These are phyloP conservation scores for Calycina herbarum DNA, from an alignment of 2,329 filamentous ascomycete species.

Conservation along the genomic window DNA sequence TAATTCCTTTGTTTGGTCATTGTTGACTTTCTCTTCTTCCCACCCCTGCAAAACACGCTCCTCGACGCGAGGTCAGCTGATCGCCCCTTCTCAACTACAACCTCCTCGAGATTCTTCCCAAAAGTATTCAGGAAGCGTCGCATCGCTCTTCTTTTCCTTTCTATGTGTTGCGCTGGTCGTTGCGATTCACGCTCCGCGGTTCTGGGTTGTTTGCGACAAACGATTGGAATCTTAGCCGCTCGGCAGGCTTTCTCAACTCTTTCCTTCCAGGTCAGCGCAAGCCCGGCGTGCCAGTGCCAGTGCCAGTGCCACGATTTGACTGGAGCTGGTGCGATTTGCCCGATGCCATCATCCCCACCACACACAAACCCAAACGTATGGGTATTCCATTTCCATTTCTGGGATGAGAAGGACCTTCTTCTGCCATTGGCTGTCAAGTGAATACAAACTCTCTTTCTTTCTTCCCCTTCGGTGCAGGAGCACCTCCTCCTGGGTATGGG, in stretches of 20 bases:
- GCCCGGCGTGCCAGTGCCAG: conserved; percentile 1
- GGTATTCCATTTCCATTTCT: background rate
- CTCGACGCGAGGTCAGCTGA: conserved; percentile 1
- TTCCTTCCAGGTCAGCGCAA: conserved; percentile 18
- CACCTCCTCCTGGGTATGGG: background rate
- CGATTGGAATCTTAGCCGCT: conserved; percentile 30
- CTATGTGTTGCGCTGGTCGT: conserved; percentile 7
- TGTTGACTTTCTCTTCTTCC: background rate
- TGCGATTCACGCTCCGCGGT: background rate
- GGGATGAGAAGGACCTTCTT: too few relatives aligned
- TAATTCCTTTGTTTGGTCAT: background rate
- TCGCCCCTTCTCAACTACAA: background rate
- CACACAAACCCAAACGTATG: background rate
- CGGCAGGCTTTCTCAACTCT: conserved; percentile 26
- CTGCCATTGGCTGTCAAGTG: conserved; percentile 14
- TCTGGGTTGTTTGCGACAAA: conserved; percentile 16
- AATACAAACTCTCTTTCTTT: conserved; percentile 6
- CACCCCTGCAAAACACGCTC: background rate
- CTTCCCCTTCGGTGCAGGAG: background rate
- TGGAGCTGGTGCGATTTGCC: conserved; percentile 8
- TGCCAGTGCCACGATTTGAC: conserved; percentile 21
- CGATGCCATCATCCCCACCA: conserved; percentile 14
- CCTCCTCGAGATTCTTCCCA: background rate
- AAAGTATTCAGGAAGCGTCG: background rate
- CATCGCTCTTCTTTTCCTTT: conserved; percentile 6